Conservation (phyloP, 2,329 filamentous ascomycete genomes). For the Diaporthe capsici region DNA sequence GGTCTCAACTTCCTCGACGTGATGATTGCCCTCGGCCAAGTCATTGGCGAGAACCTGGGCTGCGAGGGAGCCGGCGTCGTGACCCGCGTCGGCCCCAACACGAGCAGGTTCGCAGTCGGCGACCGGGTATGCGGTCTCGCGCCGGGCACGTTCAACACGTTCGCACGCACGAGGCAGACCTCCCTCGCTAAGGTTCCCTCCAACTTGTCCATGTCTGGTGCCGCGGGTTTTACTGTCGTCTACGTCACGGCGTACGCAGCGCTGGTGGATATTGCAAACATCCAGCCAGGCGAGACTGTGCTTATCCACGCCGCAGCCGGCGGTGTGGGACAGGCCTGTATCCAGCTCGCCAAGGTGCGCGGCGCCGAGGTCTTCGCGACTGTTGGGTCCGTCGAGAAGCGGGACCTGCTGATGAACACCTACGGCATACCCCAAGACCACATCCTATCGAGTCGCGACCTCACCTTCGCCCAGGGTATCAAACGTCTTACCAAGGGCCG, state of each 20-base stretch:
- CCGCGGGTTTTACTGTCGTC: not conserved
- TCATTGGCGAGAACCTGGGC: constrained; percentile 48
- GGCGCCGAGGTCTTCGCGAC: constrained; percentile 4
- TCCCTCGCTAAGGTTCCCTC: not conserved
- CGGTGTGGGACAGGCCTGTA: not conserved
- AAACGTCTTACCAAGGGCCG: constrained; percentile 13
- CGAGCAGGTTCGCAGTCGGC: constrained; percentile 43
- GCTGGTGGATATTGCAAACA: not conserved
- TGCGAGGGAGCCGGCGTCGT: constrained; percentile 49
- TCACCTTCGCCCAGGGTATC: constrained; percentile 4
- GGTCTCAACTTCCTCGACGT: constrained; percentile 54
- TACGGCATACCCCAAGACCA: not conserved
- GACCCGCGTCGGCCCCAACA: constrained; percentile 46
- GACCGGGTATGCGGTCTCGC: constrained; percentile 45
- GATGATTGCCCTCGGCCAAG: constrained; percentile 51
- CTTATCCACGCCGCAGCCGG: not conserved
- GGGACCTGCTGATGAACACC: not conserved
- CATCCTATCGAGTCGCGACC: not conserved
- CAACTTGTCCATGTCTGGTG: not conserved
- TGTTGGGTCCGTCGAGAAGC: not conserved
- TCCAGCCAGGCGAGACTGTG: not conserved
- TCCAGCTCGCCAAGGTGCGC: not conserved
- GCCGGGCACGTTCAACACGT: not conserved
- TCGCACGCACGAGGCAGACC: not conserved
- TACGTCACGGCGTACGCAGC: not conserved